These are phyloP conservation scores for Erucastrum elatum DNA, from an alignment of 345 rosid species.

Conservation along the genomic window DNA sequence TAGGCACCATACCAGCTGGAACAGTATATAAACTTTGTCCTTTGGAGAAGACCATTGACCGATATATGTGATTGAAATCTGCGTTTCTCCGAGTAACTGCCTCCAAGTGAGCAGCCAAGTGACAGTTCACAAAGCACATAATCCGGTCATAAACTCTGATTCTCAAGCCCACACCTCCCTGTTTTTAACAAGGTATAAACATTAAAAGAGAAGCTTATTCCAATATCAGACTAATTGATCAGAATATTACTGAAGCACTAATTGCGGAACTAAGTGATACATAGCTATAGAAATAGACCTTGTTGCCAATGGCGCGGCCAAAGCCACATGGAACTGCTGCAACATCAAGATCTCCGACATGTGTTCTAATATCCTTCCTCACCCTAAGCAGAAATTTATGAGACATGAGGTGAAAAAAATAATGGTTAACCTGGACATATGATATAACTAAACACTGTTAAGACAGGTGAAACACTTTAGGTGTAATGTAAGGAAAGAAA, in stretches of 20 bases:
- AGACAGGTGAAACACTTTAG: constrained; percentile 1
- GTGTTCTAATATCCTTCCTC: constrained; percentile 75
- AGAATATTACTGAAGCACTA: background rate
- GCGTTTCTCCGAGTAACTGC: constrained; percentile 79
- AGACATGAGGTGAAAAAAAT: constrained; percentile 16
- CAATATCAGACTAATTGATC: background rate
- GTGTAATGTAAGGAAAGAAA: constrained; percentile 14
- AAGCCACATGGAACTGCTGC: constrained; percentile 99
- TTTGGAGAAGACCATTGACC: constrained; percentile 63
- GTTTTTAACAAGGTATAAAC: constrained; percentile 17
- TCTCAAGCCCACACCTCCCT: constrained; percentile 91
- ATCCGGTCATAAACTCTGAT: constrained; percentile 78
- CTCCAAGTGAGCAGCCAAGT: constrained; percentile 88
- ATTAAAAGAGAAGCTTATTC: background rate
- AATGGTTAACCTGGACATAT: constrained; percentile 13
- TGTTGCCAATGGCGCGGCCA: constrained; percentile 97
- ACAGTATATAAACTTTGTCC: constrained; percentile 50
- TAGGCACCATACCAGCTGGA: constrained; percentile 82
- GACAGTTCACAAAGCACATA: constrained; percentile 87
- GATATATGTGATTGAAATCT: constrained; percentile 78
- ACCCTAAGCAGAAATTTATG: constrained; percentile 60
- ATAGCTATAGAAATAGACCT: constrained; percentile 46
- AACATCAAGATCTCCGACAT: constrained; percentile 94
- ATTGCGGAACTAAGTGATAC: background rate
- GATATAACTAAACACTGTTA: constrained; percentile 6